A percentile compares a stretch with the other conserved stretches of the same genome.
These are phyloP conservation scores for Trypanosomatidae sp. DNA, from an alignment of 208 protist genomes.

Conservation along the genomic window DNA sequence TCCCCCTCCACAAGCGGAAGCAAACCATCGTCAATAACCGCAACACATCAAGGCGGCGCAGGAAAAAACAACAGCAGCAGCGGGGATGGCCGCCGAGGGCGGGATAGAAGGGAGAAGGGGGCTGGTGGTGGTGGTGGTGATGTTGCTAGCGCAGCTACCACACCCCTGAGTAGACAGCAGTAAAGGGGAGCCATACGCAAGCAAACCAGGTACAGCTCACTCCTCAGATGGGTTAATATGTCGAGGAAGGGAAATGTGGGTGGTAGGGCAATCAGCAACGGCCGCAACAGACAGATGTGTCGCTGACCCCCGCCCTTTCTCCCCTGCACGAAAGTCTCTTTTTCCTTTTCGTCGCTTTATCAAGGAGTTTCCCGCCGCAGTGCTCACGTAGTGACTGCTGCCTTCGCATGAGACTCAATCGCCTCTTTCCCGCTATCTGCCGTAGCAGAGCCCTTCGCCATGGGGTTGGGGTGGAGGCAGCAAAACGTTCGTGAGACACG, in stretches of 20 bases:
- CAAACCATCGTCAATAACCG: not conserved
- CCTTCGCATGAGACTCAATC: not conserved
- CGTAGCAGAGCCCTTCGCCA: not conserved
- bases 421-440: not conserved
- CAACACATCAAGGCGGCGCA: not conserved
- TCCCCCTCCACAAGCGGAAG: not conserved
- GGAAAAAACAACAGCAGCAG: not conserved
- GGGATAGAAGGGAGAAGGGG: not conserved
- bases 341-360: not conserved
- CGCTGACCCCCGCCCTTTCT: not conserved
- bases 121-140: not conserved
- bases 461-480: not conserved
- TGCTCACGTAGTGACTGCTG: not conserved
- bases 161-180: not conserved
- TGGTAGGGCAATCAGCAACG: not conserved
- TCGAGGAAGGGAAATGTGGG: not conserved
- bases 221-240: not conserved
- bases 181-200: not conserved
- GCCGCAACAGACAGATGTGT: not conserved
- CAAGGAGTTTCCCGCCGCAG: not conserved
- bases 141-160: not conserved
- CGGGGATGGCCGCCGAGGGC: not conserved
- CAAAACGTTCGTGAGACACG: not conserved
- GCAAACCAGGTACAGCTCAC: not conserved
- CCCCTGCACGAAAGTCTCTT: not conserved